Conservation (phyloP, 192 early-diverging fungal genomes). For the Podochytrium sp. region DNA sequence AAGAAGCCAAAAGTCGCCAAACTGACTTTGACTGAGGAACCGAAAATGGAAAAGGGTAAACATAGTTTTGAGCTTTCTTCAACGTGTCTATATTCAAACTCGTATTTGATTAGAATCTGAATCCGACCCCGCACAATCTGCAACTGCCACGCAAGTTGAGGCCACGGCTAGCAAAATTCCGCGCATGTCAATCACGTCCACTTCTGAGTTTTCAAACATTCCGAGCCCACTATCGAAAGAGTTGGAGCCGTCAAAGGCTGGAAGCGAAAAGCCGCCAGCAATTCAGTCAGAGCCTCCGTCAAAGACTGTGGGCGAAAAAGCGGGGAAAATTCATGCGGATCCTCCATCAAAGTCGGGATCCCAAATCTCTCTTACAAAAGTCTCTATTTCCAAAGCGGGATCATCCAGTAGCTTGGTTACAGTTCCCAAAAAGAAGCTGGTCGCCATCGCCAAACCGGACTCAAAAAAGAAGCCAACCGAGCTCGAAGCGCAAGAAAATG, state of each 20-base stretch:
- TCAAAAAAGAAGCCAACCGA: too few relatives aligned
- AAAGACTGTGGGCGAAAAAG: background rate
- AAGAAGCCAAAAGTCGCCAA: background rate
- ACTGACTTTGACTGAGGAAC: too few relatives aligned
- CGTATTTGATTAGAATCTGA: background rate
- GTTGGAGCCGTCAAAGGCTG: background rate
- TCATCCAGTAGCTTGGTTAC: background rate
- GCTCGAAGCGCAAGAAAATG: background rate
- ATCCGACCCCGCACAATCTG: background rate
- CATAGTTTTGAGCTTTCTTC: background rate
- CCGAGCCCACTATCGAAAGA: background rate
- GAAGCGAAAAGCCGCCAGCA: background rate
- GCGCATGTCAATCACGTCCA: background rate
- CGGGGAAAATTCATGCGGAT: background rate
- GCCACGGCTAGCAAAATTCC: background rate
- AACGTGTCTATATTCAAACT: background rate
- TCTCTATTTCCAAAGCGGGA: background rate
- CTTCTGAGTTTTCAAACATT: background rate
- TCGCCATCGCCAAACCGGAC: constrained; percentile 13
- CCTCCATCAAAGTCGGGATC: background rate
- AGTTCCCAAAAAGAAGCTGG: constrained; percentile 24
- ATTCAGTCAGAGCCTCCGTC: background rate
- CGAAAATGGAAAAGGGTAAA: too few relatives aligned
- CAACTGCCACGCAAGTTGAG: background rate
- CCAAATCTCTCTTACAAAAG: background rate